phyloP scores from a whole-genome alignment of 345 rosid genomes.

The Passiflora organensis region DNA sequence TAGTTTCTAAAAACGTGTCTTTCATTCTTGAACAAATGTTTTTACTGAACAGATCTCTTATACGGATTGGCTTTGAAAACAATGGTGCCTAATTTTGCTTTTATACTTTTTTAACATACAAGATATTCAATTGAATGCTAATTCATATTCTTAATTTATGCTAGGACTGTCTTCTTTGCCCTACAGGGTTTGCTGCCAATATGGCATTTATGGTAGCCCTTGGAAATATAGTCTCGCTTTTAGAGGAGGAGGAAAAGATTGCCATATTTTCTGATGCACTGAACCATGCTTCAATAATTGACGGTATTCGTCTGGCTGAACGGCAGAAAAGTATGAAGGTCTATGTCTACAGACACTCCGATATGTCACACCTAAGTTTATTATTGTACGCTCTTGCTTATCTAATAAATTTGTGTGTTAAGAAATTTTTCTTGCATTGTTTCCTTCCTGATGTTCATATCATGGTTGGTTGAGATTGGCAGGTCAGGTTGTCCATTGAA shows the following conservation, averaged over 20 bases:
- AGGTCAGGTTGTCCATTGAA: conserved; percentile 64
- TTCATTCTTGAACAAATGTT: background rate
- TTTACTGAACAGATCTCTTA: background rate
- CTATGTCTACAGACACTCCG: conserved; percentile 71
- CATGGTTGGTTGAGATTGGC: conserved; percentile 23
- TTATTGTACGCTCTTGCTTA: conserved; percentile 54
- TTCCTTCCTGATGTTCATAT: conserved; percentile 14
- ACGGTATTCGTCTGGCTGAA: conserved; percentile 88
- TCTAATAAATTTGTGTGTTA: conserved; percentile 1
- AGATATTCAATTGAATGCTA: conserved; percentile 16
- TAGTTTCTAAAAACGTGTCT: background rate
- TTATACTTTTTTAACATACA: background rate
- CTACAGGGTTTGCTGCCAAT: conserved; percentile 94
- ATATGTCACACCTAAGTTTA: conserved; percentile 67
- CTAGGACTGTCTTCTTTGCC: conserved; percentile 97
- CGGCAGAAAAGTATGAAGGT: conserved; percentile 54
- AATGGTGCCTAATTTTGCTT: background rate
- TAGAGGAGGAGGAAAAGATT: conserved; percentile 52
- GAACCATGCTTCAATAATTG: conserved; percentile 96
- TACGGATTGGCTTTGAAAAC: background rate
- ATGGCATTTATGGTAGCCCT: conserved; percentile 91
- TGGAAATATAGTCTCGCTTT: conserved; percentile 72
- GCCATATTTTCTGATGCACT: conserved; percentile 89
- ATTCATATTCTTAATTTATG: conserved; percentile 28
- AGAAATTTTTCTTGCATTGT: background rate